Evolutionary conservation across 2,329 filamentous ascomycete genomes (phyloP), one percentile per base, ranked within the genome.

Genomic region (Aplosporella prunicola): DNA sequence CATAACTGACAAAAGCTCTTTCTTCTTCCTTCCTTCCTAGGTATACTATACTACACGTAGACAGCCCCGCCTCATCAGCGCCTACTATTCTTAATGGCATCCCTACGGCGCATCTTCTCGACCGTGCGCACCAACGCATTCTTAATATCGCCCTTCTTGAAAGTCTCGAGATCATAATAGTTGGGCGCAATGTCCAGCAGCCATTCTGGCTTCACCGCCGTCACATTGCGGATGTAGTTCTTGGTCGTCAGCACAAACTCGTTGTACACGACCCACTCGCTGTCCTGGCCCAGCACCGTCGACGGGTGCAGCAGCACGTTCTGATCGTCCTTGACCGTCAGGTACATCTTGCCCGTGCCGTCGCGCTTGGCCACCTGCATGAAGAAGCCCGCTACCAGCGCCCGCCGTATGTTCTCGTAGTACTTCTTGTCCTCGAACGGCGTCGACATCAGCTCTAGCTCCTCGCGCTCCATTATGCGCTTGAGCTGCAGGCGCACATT

Each of bases 201-300:
- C 91, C 91, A 98, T 62, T 98, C 91, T 1, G 89, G 84, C 57
- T 84, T 82, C 39, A 98, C 81, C 20, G 83, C 79, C 9, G 88
- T 96, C 32, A 95, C 86, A 0, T 86, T 95, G 40, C 93, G 77
- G 51, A 98, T 89, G 60, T 95, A 98, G 66, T 96, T 93, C 74
- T 98, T 95, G 36, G 83, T 91, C 1, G 91, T 98, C 39, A 98
- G 75, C 9, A 98, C 91, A 55, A 96, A 98, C 57, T 98, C 93
- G 53, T 96, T 94, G 65, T 98, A 98, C 17, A 98, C 68, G 17
- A 98, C 85, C 91, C 91, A 98, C 49, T 98, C 91, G 49, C 80
- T 85, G 42, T 95, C 88, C 41, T 86, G 80, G 34, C 78, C 76
- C 15, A 98, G 71, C 20, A 94, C 88, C 1, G 88, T 95, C 47